These are phyloP conservation scores for Cercospora sp. DNA, from an alignment of 2,329 filamentous ascomycete genomes.

Conservation along the genomic window DNA sequence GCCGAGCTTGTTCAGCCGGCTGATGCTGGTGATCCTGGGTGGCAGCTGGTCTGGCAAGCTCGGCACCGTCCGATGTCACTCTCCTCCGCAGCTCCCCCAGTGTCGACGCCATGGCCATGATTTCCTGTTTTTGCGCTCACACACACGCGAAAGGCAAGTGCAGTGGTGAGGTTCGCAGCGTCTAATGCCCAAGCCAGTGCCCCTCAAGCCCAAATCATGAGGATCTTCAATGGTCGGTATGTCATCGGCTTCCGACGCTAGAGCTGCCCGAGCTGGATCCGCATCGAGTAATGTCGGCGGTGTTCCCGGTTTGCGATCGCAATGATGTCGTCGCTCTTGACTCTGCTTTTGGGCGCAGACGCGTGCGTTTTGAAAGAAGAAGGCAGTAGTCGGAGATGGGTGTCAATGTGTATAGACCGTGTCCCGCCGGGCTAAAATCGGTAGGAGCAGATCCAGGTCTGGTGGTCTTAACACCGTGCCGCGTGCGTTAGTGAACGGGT, in stretches of 20 bases:
- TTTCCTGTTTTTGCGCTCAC: neutral
- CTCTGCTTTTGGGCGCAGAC: neutral
- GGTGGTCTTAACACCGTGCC: neutral
- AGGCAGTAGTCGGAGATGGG: neutral
- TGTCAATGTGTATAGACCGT: neutral
- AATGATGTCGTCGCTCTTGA: neutral
- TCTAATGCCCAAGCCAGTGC: neutral
- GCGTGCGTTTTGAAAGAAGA: neutral
- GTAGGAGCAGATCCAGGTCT: neutral
- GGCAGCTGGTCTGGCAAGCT: neutral
- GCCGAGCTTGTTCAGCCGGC: conserved; percentile 9
- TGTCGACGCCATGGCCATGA: conserved; percentile 4
- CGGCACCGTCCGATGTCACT: neutral
- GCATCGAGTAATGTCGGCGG: neutral
- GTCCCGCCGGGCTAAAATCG: neutral
- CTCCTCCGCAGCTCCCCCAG: conserved; percentile 9
- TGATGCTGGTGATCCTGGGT: conserved; percentile 10
- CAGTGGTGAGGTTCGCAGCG: neutral
- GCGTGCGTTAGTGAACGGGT: conserved; percentile 4
- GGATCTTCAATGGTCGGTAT: neutral
- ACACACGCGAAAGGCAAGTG: neutral
- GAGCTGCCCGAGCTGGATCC: neutral
- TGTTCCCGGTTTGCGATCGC: neutral
- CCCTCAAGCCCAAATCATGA: neutral
- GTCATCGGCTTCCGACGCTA: neutral